Percentiles rank a stretch among this genome's conserved stretches.
Conservation (phyloP, 2,329 filamentous ascomycete species). For the Fusarium aywerte region DNA sequence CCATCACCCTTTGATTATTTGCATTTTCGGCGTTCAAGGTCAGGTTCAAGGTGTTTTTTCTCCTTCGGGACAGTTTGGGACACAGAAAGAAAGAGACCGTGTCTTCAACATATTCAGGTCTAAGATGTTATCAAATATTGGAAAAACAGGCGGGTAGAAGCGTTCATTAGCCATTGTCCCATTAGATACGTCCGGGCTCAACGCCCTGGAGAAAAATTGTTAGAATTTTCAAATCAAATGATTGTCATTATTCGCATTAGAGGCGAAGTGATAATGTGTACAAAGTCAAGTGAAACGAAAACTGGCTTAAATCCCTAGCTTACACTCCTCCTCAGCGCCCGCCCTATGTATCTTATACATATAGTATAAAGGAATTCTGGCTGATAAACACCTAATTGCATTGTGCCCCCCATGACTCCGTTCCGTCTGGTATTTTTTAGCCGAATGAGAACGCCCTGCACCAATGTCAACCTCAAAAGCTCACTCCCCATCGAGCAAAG, state of each 20-base stretch:
- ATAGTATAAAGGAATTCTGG: constrained; percentile 15
- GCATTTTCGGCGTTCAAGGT: constrained; percentile 37
- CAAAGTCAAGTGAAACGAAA: neutral
- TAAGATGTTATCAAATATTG: constrained; percentile 31
- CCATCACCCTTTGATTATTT: constrained; percentile 28
- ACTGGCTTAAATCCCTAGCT: constrained; percentile 1
- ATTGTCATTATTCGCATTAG: neutral
- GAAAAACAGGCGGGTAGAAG: constrained; percentile 30
- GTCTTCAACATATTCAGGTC: constrained; percentile 49
- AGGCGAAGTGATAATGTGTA: neutral
- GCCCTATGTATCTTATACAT: constrained; percentile 19
- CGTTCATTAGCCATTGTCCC: constrained; percentile 36
- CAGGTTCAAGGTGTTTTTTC: constrained; percentile 8
- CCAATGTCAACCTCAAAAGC: constrained; percentile 8
- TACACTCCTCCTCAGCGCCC: constrained; percentile 11
- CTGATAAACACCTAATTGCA: constrained; percentile 16
- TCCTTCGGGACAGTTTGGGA: constrained; percentile 28
- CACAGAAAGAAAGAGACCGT: constrained; percentile 41
- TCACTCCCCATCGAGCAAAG: constrained; percentile 58
- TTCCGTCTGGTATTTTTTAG: constrained; percentile 35
- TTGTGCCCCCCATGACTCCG: constrained; percentile 36
- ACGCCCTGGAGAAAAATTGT: constrained; percentile 43
- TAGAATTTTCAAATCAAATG: neutral
- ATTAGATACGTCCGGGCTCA: constrained; percentile 48
- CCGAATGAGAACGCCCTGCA: constrained; percentile 40